Evolutionary conservation across 768 basidiomycete species (phyloP).

Genomic region (Suillus paluster): DNA sequence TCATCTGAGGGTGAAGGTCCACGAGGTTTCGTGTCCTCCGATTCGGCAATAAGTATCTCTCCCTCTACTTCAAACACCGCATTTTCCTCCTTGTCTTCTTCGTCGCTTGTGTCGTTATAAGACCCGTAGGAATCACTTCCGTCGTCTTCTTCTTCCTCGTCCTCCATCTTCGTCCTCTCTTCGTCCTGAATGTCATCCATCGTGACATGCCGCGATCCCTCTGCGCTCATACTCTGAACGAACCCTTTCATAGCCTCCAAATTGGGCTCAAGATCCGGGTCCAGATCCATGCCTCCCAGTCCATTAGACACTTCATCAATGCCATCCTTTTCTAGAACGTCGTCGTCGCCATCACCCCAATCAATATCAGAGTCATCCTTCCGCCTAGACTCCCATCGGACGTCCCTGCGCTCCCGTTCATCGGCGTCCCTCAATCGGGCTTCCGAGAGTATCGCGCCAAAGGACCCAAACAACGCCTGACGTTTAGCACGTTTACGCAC

Average conservation of each 20-base stretch:
- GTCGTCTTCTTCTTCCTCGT: conserved; percentile 39
- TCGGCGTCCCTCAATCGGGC: conserved; percentile 45
- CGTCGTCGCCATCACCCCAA: conserved; percentile 55
- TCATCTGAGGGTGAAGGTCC: conserved; percentile 4
- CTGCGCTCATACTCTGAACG: conserved; percentile 50
- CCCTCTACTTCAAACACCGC: conserved; percentile 51
- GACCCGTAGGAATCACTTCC: conserved; percentile 27
- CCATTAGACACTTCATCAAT: conserved; percentile 33
- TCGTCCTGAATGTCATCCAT: conserved; percentile 71
- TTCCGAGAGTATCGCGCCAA: conserved; percentile 61
- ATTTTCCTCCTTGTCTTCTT: conserved; percentile 39
- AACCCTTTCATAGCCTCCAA: conserved; percentile 57
- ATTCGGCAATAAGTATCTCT: conserved; percentile 43
- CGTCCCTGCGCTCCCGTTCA: conserved; percentile 36
- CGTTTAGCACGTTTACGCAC: conserved; percentile 26
- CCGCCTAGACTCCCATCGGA: conserved; percentile 54
- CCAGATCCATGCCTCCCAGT: conserved; percentile 65
- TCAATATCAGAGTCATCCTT: conserved; percentile 70
- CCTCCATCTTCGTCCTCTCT: conserved; percentile 51
- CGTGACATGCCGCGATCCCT: conserved; percentile 54
- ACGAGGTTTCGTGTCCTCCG: conserved; percentile 16
- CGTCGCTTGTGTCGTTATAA: conserved; percentile 34
- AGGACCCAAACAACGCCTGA: conserved; percentile 46
- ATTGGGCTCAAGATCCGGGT: conserved; percentile 56
- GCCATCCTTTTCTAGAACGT: conserved; percentile 25